phyloP scores from a whole-genome alignment of 2,329 filamentous ascomycete species.

The Ascochyta viciae-villosae region DNA sequence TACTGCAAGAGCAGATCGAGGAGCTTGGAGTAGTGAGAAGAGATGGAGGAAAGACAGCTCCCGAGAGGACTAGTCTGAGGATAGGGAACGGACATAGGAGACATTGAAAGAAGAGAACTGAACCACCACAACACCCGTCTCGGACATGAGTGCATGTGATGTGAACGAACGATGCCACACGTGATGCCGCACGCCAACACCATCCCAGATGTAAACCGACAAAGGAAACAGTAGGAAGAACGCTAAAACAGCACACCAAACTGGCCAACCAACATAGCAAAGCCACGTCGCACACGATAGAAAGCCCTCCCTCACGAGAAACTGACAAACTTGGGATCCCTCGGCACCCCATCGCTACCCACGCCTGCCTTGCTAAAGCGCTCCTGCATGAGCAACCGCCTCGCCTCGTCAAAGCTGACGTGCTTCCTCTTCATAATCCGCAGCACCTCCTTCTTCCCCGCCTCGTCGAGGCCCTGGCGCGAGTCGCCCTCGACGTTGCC shows the following conservation, averaged over 20 bases:
- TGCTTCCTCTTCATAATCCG: conserved; percentile 87
- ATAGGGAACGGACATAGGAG: conserved; percentile 16
- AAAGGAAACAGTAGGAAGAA: conserved; percentile 1
- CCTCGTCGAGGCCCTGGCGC: conserved; percentile 80
- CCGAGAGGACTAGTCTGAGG: background rate
- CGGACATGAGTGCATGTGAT: background rate
- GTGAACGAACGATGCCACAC: background rate
- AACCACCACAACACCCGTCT: background rate
- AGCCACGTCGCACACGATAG: background rate
- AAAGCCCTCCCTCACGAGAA: conserved; percentile 66
- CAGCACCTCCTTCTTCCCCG: conserved; percentile 81
- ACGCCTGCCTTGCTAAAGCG: conserved; percentile 88
- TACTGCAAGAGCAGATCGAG: too few relatives aligned
- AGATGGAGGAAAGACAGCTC: background rate
- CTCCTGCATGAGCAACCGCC: conserved; percentile 84
- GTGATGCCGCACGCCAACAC: background rate
- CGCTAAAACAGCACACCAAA: background rate
- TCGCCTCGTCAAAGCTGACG: conserved; percentile 88
- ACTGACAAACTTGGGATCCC: conserved; percentile 94
- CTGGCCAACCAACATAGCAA: background rate
- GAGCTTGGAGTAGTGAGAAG: background rate
- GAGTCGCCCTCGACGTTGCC: conserved; percentile 80
- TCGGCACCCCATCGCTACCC: conserved; percentile 82
- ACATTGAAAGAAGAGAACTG: conserved; percentile 1
- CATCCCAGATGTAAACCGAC: background rate